A percentile compares a stretch with the other conserved stretches of the same genome.
These are phyloP conservation scores for Pseudocercospora eumusae DNA, from an alignment of 2,329 filamentous ascomycete genomes.

Conservation along the genomic window DNA sequence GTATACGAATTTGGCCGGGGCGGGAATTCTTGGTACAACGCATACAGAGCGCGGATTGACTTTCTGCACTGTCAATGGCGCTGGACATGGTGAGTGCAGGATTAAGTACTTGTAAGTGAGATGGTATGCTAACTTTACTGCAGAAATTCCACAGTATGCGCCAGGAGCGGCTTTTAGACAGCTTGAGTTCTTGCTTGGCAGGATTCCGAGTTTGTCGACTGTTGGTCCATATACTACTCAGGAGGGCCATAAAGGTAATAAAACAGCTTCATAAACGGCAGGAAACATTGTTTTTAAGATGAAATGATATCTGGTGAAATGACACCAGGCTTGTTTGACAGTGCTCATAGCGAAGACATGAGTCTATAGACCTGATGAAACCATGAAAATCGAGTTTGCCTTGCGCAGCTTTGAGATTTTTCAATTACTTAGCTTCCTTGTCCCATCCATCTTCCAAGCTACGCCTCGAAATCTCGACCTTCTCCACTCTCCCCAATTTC, in stretches of 20 bases:
- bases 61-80: slow-evolving; percentile 28
- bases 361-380: too few relatives aligned
- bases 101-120: background rate
- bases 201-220: slow-evolving; percentile 30
- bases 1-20: slow-evolving; percentile 25
- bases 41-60: slow-evolving; percentile 34
- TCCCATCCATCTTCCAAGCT: background rate
- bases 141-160: slow-evolving; percentile 41
- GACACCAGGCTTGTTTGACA: too few relatives aligned
- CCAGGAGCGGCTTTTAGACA: slow-evolving; percentile 47
- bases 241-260: background rate
- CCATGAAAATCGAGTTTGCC: too few relatives aligned
- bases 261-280: background rate
- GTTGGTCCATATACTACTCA: slow-evolving; percentile 1
- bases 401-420: too few relatives aligned
- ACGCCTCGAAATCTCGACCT: background rate
- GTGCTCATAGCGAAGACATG: too few relatives aligned
- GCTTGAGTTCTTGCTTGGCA: slow-evolving; percentile 47
- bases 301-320: background rate
- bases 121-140: background rate
- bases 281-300: background rate
- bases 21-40: slow-evolving; percentile 31
- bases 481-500: too few relatives aligned
- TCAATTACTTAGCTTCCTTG: background rate
- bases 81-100: slow-evolving; percentile 28